Base-by-base conservation (phyloP, 2,329 filamentous ascomycete species). In the Ophiostoma ips region DNA sequence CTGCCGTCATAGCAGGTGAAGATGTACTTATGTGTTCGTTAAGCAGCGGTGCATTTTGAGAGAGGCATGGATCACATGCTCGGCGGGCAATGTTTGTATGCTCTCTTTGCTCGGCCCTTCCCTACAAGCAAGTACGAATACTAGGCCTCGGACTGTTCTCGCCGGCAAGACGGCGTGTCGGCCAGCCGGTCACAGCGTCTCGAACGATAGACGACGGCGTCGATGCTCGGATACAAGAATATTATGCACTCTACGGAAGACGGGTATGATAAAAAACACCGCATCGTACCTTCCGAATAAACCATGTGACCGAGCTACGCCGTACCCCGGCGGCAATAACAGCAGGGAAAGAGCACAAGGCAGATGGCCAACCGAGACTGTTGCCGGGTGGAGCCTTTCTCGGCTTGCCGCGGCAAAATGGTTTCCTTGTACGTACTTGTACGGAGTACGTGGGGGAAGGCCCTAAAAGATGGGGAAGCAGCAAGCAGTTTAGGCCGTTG, bases 381-480 rank as follows among this genome's bases (percentile, higher is more conserved):
- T 43, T 43, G 44, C 15, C 31, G 35, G 44, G 48, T 47, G 48
- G 51, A 28, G 43, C 19, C 16, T 18, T 45, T 21, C 16, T 53
- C 51, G 51, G 51, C 40, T 53, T 49, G 46, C 51, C 51, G 46
- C 51, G 51, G 51, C 48, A 50, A 53, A 53, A 30, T n/a, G 44
- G 48, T 50, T 50, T 34, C 48, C 46, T n/a, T n/a, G n/a, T n/a
- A n/a, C 33, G 21, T 18, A 13, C 13, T 13, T 15, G 21, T 28
- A 41, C 30, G 40, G 40, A 11, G 40, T 40, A 13, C 46, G 50
- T 40, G 46, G 50, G 46, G 46, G 18, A 43, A 36, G 28, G 19
- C 28, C 44, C 31, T 36, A 19, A 8, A 11, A 19, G 21, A 43
- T 48, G 45, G 50, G 45, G 38, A 44, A 51, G 50, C 19, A n/a